A percentile compares a stretch with the other conserved stretches of the same genome.
These are phyloP conservation scores for Elaeis guineensis DNA, from an alignment of 176 grass and related monocot species.

Conservation along the genomic window DNA sequence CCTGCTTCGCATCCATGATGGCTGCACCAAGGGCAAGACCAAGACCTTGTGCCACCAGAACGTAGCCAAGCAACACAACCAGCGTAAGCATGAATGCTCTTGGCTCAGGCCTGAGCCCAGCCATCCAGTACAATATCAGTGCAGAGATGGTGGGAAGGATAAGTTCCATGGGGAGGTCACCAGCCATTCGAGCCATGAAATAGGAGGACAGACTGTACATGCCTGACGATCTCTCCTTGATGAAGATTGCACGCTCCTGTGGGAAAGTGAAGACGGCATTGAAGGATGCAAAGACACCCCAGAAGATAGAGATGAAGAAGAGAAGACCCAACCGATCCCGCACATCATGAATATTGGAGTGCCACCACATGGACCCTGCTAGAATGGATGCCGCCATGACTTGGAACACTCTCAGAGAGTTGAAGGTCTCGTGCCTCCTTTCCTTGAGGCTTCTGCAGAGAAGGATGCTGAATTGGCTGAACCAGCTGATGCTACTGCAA, in stretches of 20 bases:
- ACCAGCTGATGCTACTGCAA: conserved; percentile 41
- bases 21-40: conserved; percentile 65
- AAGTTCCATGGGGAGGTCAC: conserved; percentile 95
- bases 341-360: conserved; percentile 40
- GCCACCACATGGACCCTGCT: conserved; percentile 90
- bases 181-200: conserved; percentile 67
- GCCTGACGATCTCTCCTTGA: conserved; percentile 58
- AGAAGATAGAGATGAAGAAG: conserved; percentile 99
- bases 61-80: conserved; percentile 49
- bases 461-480: conserved; percentile 67
- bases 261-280: conserved; percentile 95
- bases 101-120: conserved; percentile 50
- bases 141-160: conserved; percentile 60
- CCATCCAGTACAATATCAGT: conserved; percentile 81
- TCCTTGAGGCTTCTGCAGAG: conserved; percentile 88
- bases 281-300: conserved; percentile 97
- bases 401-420: conserved; percentile 71
- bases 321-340: conserved; percentile 81
- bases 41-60: conserved; percentile 71
- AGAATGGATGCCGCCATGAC: conserved; percentile 73
- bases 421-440: conserved; percentile 87
- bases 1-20: conserved; percentile 91
- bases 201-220: conserved; percentile 96
- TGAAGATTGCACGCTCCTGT: conserved; percentile 53
- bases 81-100: conserved; percentile 64